A percentile compares a stretch with the other conserved stretches of the same genome.
Evolutionary conservation across 176 grass and related monocot species (phyloP).

Genomic region (Thinopyrum elongatum): DNA sequence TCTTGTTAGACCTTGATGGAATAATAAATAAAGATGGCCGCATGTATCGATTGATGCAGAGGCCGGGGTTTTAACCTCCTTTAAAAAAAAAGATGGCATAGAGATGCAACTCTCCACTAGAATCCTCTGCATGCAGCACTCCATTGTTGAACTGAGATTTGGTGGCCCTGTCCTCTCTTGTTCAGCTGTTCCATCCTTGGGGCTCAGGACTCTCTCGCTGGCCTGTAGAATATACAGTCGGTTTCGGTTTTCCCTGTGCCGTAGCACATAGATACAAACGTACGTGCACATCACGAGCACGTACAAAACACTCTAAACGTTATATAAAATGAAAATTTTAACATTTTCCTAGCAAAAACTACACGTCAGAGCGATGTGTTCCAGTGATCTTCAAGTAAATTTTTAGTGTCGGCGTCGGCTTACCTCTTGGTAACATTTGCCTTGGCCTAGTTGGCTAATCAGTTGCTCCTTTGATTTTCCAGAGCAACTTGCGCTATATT

Average conservation of each 20-base stretch:
- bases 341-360: neutral
- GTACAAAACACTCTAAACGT: neutral
- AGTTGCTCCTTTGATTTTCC: neutral
- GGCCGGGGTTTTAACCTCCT: no score
- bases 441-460: neutral
- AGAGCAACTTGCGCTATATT: neutral
- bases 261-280: slow-evolving; percentile 2
- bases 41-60: no score
- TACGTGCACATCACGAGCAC: neutral
- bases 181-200: neutral
- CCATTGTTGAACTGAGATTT: slow-evolving; percentile 5
- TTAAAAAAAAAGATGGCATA: no score
- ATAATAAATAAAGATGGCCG: no score
- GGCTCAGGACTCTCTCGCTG: neutral
- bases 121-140: neutral
- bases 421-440: no score
- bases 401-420: no score
- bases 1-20: no score
- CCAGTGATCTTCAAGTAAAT: neutral
- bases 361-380: neutral
- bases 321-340: neutral
- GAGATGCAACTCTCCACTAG: neutral
- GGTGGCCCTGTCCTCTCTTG: slow-evolving; percentile 3
- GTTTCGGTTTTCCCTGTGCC: slow-evolving; percentile 36
- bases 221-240: neutral